Evolutionary conservation across 495 filamentous ascomycete genomes (phyloP), one percentile per base, ranked within the genome.

Genomic region (Penicillium argentinense): DNA sequence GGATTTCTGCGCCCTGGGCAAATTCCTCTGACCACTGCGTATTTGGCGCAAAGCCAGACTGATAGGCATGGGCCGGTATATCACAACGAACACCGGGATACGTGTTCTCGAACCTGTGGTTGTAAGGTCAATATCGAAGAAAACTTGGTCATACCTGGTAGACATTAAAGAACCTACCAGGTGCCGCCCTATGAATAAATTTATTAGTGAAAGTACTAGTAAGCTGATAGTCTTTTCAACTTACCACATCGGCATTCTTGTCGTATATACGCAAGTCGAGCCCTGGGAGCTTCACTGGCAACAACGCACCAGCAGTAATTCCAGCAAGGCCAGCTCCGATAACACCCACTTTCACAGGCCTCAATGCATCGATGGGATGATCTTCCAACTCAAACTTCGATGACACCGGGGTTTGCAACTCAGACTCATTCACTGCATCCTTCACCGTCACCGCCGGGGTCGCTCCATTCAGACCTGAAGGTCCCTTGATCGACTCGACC

Each of bases 61-160:
- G 83, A 57, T 89, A 89, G 11, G 79, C 79, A 68, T 89, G 84
- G 2, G 86, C 73, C 5, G 83, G 83, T n/a, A 87, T 80, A 62
- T 88, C 85, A 47, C 79, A 83, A 30, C 74, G 62, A 5, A 81
- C 74, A 2, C 81, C 81, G 2, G 81, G 81, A 49, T 83, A 83
- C 8, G 64, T 72, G 46, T 84, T 82, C 38, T 80, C 78, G 17
- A 69, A 74, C 76, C 64, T 60, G 30, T 45, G 18, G 11, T 27
- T 9, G 42, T 14, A 29, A 40, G 17, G 12, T 33, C n/a, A 33
- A 16, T 16, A 5, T 21, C 13, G 5, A 16, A 13, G 16, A 23
- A 29, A 3, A 30, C 26, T 13, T 17, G 17, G 4, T 7, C 11
- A 14, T 3, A 23, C 28, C 12, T 25, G 21, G 24, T 0, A 23